Evolutionary conservation across 2,329 filamentous ascomycete species (phyloP).

Genomic region (Fusarium udum): DNA sequence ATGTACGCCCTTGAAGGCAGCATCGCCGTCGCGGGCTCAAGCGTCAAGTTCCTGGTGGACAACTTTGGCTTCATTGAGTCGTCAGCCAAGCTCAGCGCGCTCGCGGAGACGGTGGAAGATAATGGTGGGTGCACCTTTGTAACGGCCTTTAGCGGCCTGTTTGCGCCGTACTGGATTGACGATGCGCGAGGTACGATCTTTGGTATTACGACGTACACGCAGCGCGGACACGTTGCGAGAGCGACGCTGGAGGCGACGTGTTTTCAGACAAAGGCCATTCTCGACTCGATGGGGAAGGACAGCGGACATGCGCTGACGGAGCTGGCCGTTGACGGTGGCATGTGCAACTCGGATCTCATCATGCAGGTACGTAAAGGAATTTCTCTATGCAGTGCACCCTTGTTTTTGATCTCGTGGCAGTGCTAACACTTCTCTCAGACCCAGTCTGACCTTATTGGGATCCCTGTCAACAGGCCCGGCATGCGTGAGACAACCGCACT

Average conservation of each 20-base stretch:
- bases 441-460: slow-evolving; percentile 82
- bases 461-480: slow-evolving; percentile 78
- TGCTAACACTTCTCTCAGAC: slow-evolving; percentile 55
- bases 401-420: neutral
- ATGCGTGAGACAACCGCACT: slow-evolving; percentile 88
- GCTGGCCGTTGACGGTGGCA: slow-evolving; percentile 84
- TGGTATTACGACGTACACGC: slow-evolving; percentile 79
- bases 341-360: slow-evolving; percentile 82
- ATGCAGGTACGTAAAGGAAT: slow-evolving; percentile 66
- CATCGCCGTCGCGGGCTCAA: slow-evolving; percentile 79
- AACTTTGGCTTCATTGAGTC: slow-evolving; percentile 65
- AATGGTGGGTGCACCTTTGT: slow-evolving; percentile 82
- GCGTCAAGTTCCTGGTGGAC: slow-evolving; percentile 73
- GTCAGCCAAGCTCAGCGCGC: slow-evolving; percentile 55
- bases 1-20: slow-evolving; percentile 82
- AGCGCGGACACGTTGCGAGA: slow-evolving; percentile 79
- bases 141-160: slow-evolving; percentile 82
- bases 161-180: slow-evolving; percentile 87
- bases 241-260: slow-evolving; percentile 84
- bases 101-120: slow-evolving; percentile 65
- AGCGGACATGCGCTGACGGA: slow-evolving; percentile 76
- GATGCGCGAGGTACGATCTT: slow-evolving; percentile 83
- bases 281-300: slow-evolving; percentile 83
- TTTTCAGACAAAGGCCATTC: slow-evolving; percentile 84
- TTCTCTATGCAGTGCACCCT: neutral